Base-by-base conservation (phyloP, 2,329 filamentous ascomycete genomes). In the Fusarium sp. region DNA sequence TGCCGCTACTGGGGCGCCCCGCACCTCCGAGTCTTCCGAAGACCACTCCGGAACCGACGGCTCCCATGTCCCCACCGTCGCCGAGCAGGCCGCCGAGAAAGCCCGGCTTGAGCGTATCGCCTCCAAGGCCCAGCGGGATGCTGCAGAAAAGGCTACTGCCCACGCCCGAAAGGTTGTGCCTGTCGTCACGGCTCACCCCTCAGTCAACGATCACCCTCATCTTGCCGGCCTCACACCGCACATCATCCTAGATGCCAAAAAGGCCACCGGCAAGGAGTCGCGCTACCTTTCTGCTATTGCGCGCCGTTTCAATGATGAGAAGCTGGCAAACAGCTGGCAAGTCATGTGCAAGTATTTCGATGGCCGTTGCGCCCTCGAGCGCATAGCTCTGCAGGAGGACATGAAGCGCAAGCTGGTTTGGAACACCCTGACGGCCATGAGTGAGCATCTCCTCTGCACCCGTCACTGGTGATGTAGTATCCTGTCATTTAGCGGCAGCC, bases 331-430 rank as follows among this genome's bases (percentile, higher is more conserved):
- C 66, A 88, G 90, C 57, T 97, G 95, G 93, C 89, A 90, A 3
- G 86, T 88, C 52, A 91, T 98, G 76, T 89, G 92, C 78, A 94
- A 93, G 81, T 97, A 98, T 82, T 94, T 98, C 77, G 95, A 98
- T 81, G 97, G 97, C 1, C 89, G 88, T 66, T 92, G 93, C 79
- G 92, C 95, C 3, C 86, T 98, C 69, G 97, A 99, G 84, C 92
- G 95, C 76, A 93, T 99, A 74, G 90, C 93, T 1, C 85, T 97
- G n/a, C 89, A 93, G 66, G 95, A 98, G 83, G 93, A 94, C 7
- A 89, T 97, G 85, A 97, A 97, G 85, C 88, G 95, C 66, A 97
- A 96, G 84, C 92, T 94, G 76, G 88, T 95, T 15, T 95, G 93
- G 86, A 88, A 89, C 56, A 85, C 92, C 64, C 81, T 93, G 65